Percentiles rank a stretch among this genome's conserved stretches.
phyloP scores from a whole-genome alignment of 345 rosid genomes.

The Lepidium sativum region DNA sequence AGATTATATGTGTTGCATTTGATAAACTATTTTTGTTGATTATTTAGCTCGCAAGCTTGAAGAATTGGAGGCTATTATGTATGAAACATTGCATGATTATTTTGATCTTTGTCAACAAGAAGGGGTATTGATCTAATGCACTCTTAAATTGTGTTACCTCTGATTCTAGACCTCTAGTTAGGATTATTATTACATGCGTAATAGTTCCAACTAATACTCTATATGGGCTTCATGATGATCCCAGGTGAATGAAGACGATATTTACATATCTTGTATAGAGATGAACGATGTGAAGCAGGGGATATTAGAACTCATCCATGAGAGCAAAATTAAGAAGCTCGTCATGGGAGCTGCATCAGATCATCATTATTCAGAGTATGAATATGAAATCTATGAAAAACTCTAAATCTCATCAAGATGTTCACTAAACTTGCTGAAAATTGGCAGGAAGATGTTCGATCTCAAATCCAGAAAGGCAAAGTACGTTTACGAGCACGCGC shows the following conservation, averaged over 20 bases:
- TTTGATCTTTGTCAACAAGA: conserved; percentile 28
- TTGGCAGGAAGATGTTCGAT: conserved; percentile 47
- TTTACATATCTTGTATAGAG: conserved; percentile 34
- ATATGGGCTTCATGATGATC: conserved; percentile 5
- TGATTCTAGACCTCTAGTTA: neutral
- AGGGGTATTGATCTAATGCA: conserved; percentile 24
- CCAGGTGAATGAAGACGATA: conserved; percentile 39
- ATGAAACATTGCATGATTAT: conserved; percentile 27
- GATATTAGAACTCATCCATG: conserved; percentile 53
- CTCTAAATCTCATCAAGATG: neutral
- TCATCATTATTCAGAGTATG: conserved; percentile 41
- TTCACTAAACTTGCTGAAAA: conserved; percentile 10
- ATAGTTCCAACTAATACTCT: neutral
- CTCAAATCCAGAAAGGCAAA: conserved; percentile 57
- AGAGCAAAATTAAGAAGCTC: conserved; percentile 43
- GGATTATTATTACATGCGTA: neutral
- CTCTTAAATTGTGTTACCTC: neutral
- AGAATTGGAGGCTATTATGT: conserved; percentile 28
- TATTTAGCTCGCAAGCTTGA: conserved; percentile 14
- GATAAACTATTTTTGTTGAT: neutral
- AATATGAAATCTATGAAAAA: neutral
- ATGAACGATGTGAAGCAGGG: conserved; percentile 52
- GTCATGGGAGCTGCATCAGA: conserved; percentile 83
- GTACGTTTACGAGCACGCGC: conserved; percentile 38
- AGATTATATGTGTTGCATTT: neutral